phyloP scores from a whole-genome alignment of 345 rosid species.

The Populus alba region DNA sequence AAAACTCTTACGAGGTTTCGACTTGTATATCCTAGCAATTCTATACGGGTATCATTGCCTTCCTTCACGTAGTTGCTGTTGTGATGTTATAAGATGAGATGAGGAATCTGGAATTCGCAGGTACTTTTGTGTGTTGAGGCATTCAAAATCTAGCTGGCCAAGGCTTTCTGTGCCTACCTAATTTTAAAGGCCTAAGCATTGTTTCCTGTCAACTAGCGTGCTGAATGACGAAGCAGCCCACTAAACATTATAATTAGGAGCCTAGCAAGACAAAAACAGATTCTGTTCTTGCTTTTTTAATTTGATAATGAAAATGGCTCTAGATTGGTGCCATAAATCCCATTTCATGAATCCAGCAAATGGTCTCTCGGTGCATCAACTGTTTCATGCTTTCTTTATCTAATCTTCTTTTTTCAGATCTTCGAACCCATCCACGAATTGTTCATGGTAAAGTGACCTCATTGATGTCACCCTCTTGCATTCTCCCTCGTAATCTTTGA shows the following conservation, averaged over 20 bases:
- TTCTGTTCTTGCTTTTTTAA: background rate
- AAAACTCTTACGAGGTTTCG: too few relatives aligned
- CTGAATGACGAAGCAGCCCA: background rate
- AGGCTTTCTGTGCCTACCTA: background rate
- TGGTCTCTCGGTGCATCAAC: background rate
- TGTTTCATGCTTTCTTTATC: background rate
- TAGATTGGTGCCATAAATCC: background rate
- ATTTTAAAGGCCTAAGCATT: background rate
- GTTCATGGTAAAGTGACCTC: background rate
- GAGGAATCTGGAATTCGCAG: background rate
- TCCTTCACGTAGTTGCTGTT: background rate
- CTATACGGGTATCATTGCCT: too few relatives aligned
- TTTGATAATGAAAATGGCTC: background rate
- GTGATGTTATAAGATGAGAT: background rate
- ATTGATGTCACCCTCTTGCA: background rate
- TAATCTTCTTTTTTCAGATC: too few relatives aligned
- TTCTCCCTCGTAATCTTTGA: background rate
- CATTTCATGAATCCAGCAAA: background rate
- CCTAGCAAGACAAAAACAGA: slow-evolving; percentile 1
- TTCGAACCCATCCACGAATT: background rate
- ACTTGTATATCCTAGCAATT: too few relatives aligned
- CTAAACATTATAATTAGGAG: background rate
- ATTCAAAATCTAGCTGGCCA: background rate
- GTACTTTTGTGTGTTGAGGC: background rate
- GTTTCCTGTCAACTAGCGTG: background rate